Base-by-base conservation (phyloP, 1,139 yeast species). In the Blastobotrys aristatus region DNA sequence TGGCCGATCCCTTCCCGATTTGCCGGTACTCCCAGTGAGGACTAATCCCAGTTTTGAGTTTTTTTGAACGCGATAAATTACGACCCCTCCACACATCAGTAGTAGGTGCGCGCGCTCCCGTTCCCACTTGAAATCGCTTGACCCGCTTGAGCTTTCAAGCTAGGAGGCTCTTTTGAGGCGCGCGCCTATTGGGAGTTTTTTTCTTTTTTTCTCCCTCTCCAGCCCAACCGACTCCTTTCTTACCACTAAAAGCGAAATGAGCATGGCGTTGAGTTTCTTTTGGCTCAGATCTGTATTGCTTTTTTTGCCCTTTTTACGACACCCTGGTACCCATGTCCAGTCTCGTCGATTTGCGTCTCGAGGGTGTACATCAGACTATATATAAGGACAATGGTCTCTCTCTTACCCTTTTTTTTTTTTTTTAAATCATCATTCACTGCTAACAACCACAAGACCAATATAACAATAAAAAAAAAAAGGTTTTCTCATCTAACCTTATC, bases 1-100 rank as follows among this genome's bases (percentile, higher is more conserved):
- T 16, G 40, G 40, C 30, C 42, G 42, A 39, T 39, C 42, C 7
- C 18, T 39, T 39, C 42, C 26, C 6, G 26, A 39, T 39, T 18
- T n/a, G 37, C 16, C 21, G n/a, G n/a, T n/a, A n/a, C n/a, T n/a
- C n/a, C n/a, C n/a, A n/a, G n/a, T n/a, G n/a, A n/a, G n/a, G n/a
- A n/a, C 17, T 33, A 33, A 33, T 33, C 17, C 27, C 27, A 24
- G 27, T 10, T 10, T 24, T 5, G 10, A 24, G n/a, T n/a, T n/a
- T n/a, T n/a, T n/a, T 24, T 24, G 27, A 6, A 24, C 27, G 27
- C 27, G 27, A 6, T 24, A 6, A 24, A 24, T 24, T 24, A 24
- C 27, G 10, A 24, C 27, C 27, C 27, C 27, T 24, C 27, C 27
- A 24, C 27, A 24, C n/a, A n/a, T n/a, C n/a, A n/a, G n/a, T n/a